phyloP scores from a whole-genome alignment of 2,329 filamentous ascomycete genomes.

The Xylariaceae sp. region DNA sequence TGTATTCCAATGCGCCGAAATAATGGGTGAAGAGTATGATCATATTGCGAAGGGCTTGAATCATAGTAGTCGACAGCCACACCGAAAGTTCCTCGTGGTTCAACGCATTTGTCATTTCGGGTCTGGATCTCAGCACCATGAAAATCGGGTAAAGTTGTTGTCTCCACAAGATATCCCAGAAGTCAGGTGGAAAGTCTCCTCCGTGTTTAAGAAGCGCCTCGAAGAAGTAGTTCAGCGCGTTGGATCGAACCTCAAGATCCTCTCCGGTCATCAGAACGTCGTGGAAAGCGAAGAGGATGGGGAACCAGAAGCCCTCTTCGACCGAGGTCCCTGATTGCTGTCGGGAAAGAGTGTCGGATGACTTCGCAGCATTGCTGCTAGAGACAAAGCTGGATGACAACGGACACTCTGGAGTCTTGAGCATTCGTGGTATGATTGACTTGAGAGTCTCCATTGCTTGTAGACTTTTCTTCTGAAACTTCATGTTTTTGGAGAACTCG shows the following conservation, averaged over 20 bases:
- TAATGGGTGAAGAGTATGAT: slow-evolving; percentile 99
- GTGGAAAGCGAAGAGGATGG: slow-evolving; percentile 95
- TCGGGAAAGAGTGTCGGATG: slow-evolving; percentile 40
- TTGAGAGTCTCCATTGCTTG: slow-evolving; percentile 95
- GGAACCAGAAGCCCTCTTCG: slow-evolving; percentile 98
- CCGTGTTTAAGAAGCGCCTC: slow-evolving; percentile 88
- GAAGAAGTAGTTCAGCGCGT: slow-evolving; percentile 93
- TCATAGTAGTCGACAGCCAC: slow-evolving; percentile 99
- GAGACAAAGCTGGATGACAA: slow-evolving; percentile 61
- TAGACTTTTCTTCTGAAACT: slow-evolving; percentile 97
- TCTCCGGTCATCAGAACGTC: slow-evolving; percentile 99
- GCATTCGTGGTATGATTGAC: slow-evolving; percentile 89
- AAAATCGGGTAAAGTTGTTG: slow-evolving; percentile 98
- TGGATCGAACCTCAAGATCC: slow-evolving; percentile 89
- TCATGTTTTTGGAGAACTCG: slow-evolving; percentile 97
- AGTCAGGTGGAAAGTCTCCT: slow-evolving; percentile 84
- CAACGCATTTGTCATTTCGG: slow-evolving; percentile 90
- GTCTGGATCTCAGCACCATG: slow-evolving; percentile 92
- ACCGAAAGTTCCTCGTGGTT: slow-evolving; percentile 97
- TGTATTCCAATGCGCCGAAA: slow-evolving; percentile 92
- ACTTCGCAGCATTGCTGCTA: slow-evolving; percentile 33
- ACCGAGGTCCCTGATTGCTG: slow-evolving; percentile 77
- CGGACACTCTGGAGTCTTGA: slow-evolving; percentile 92
- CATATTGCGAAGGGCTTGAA: slow-evolving; percentile 96
- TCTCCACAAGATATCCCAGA: slow-evolving; percentile 98